phyloP scores from a whole-genome alignment of 805 yeast genomes.

The Teunomyces barrocoloradensis region DNA sequence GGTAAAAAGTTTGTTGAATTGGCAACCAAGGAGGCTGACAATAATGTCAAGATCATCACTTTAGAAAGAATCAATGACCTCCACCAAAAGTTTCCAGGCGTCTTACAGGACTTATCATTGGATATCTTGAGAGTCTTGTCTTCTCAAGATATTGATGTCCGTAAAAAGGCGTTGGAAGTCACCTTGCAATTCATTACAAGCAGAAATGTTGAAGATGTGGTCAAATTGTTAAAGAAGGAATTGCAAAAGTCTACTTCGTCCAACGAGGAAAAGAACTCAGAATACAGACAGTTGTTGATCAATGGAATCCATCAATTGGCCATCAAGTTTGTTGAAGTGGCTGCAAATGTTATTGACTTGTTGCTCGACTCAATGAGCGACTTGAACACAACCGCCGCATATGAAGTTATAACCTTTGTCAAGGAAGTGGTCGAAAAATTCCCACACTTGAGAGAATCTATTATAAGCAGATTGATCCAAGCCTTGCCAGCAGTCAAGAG shows the following conservation, averaged over 20 bases:
- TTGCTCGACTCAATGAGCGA: slow-evolving; percentile 84
- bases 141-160: slow-evolving; percentile 89
- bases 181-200: slow-evolving; percentile 77
- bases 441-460: slow-evolving; percentile 70
- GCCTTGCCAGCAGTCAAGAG: slow-evolving; percentile 69
- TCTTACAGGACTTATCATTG: slow-evolving; percentile 76
- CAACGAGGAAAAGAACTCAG: slow-evolving; percentile 76
- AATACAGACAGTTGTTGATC: slow-evolving; percentile 85
- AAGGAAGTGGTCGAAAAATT: slow-evolving; percentile 92
- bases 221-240: slow-evolving; percentile 89
- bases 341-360: slow-evolving; percentile 84
- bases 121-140: slow-evolving; percentile 83
- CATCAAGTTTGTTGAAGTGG: slow-evolving; percentile 83
- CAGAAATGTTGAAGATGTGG: slow-evolving; percentile 92
- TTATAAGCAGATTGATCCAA: slow-evolving; percentile 59
- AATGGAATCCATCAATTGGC: slow-evolving; percentile 89
- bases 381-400: slow-evolving; percentile 78
- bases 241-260: slow-evolving; percentile 67
- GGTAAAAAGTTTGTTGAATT: slow-evolving; percentile 84
- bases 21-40: slow-evolving; percentile 91
- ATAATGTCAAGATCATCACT: slow-evolving; percentile 89
- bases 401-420: slow-evolving; percentile 85
- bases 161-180: slow-evolving; percentile 81
- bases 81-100: slow-evolving; percentile 72
- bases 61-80: slow-evolving; percentile 80